Conservation (phyloP, 106 monocot species). For the Allium sativum region DNA sequence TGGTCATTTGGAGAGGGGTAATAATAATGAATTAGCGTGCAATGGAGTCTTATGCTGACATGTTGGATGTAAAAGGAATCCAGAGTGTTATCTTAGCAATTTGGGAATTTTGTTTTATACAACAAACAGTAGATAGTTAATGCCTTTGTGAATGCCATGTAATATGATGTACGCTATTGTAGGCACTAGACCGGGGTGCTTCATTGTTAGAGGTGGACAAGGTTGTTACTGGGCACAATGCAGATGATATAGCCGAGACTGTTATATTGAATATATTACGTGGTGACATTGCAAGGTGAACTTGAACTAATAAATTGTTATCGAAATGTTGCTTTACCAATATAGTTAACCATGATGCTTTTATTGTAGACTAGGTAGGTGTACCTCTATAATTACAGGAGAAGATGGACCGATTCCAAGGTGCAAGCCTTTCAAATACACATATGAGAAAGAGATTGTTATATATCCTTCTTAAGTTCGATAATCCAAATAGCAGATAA, state of each 20-base stretch:
- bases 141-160: background rate
- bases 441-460: constrained; percentile 99
- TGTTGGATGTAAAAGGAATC: too few species aligned
- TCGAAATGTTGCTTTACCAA: background rate
- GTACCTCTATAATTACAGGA: constrained; percentile 90
- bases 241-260: constrained; percentile 99
- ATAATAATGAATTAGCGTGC: too few species aligned
- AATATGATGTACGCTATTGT: background rate
- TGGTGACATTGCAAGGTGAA: constrained; percentile 91
- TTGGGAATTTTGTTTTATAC: too few species aligned
- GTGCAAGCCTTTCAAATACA: constrained; percentile 99
- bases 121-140: too few species aligned
- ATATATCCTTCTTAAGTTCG: constrained; percentile 80
- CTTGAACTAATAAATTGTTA: constrained; percentile 1
- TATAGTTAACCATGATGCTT: background rate
- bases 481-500: too few species aligned
- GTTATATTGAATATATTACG: constrained; percentile 89
- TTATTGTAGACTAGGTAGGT: constrained; percentile 74
- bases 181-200: constrained; percentile 98
- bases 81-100: too few species aligned
- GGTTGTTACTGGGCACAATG: constrained; percentile 98
- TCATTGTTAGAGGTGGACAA: constrained; percentile 82
- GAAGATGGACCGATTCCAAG: constrained; percentile 99
- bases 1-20: too few species aligned
- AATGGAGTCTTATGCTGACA: too few species aligned